Conservation (phyloP, 1,284 basidiomycete species). For the Pisolithus thermaeus region DNA sequence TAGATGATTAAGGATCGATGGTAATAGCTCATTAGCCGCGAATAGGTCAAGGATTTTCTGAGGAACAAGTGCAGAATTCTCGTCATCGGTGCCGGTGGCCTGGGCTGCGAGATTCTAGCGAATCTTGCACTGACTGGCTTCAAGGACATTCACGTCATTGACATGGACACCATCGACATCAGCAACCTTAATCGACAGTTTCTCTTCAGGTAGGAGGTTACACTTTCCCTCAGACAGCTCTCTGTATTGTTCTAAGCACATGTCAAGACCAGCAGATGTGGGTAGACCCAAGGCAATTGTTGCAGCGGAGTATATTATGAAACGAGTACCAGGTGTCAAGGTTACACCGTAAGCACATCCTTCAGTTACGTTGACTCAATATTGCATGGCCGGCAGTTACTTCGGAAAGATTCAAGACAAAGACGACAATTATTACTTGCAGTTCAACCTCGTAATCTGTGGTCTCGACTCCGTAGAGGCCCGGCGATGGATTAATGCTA, state of each 20-base stretch:
- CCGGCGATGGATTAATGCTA: slow-evolving; percentile 98
- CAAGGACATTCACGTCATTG: slow-evolving; percentile 97
- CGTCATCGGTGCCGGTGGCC: slow-evolving; percentile 93
- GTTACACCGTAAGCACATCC: slow-evolving; percentile 78
- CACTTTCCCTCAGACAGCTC: background rate
- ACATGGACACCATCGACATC: slow-evolving; percentile 99
- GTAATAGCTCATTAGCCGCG: slow-evolving; percentile 2
- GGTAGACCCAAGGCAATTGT: slow-evolving; percentile 91
- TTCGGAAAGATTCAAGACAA: slow-evolving; percentile 99
- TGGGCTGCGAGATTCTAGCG: slow-evolving; percentile 93
- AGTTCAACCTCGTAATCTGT: slow-evolving; percentile 96
- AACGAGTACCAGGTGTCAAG: slow-evolving; percentile 86
- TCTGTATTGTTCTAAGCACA: background rate
- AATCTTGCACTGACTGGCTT: slow-evolving; percentile 94
- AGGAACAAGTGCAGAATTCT: slow-evolving; percentile 85
- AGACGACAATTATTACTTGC: slow-evolving; percentile 91
- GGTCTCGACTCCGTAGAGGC: slow-evolving; percentile 98
- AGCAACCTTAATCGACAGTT: slow-evolving; percentile 99
- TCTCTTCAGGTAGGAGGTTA: slow-evolving; percentile 76
- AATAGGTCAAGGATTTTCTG: slow-evolving; percentile 85
- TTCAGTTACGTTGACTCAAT: background rate
- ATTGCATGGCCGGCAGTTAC: slow-evolving; percentile 51
- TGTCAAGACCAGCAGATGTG: slow-evolving; percentile 77
- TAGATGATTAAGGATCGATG: background rate
- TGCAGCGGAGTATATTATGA: slow-evolving; percentile 95